Conservation (phyloP, 1,284 basidiomycete species). For the Apiotrichum montevideense region DNA sequence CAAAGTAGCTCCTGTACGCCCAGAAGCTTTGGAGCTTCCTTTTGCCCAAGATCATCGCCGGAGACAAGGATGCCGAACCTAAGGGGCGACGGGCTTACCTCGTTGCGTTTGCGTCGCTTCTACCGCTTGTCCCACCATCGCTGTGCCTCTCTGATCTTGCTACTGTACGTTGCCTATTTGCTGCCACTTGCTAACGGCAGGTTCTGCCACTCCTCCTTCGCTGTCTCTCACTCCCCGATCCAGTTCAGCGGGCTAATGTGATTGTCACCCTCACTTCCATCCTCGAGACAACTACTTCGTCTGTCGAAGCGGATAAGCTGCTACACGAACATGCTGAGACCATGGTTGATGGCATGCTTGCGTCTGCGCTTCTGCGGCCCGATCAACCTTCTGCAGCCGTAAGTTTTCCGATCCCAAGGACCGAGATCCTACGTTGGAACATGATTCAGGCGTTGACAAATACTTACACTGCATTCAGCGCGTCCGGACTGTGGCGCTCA, state of each 20-base stretch:
- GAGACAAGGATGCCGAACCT: slow-evolving; percentile 46
- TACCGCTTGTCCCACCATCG: slow-evolving; percentile 72
- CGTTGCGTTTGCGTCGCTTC: slow-evolving; percentile 73
- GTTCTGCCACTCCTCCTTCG: slow-evolving; percentile 83
- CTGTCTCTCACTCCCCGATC: slow-evolving; percentile 69
- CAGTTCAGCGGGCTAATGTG: slow-evolving; percentile 66
- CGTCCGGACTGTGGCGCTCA: slow-evolving; percentile 68
- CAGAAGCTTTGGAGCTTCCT: slow-evolving; percentile 75
- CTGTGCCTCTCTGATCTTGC: slow-evolving; percentile 63
- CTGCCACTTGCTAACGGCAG: slow-evolving; percentile 45
- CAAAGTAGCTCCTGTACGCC: slow-evolving; percentile 64
- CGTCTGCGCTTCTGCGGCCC: slow-evolving; percentile 46
- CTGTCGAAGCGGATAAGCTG: slow-evolving; percentile 44
- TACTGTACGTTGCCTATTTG: slow-evolving; percentile 51
- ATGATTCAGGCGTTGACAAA: no score
- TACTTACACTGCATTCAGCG: slow-evolving; percentile 48
- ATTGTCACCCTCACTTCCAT: slow-evolving; percentile 72
- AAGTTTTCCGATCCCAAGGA: no score
- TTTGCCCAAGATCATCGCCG: slow-evolving; percentile 67
- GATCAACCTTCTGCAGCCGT: no score
- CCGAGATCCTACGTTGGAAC: no score
- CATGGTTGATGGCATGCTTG: slow-evolving; percentile 65
- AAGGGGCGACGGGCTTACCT: slow-evolving; percentile 54
- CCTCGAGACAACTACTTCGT: slow-evolving; percentile 56
- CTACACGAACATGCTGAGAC: slow-evolving; percentile 64